A percentile compares a stretch with the other conserved stretches of the same genome.
phyloP scores from a whole-genome alignment of 169 alveolate species.

The Miamiensis avidus region DNA sequence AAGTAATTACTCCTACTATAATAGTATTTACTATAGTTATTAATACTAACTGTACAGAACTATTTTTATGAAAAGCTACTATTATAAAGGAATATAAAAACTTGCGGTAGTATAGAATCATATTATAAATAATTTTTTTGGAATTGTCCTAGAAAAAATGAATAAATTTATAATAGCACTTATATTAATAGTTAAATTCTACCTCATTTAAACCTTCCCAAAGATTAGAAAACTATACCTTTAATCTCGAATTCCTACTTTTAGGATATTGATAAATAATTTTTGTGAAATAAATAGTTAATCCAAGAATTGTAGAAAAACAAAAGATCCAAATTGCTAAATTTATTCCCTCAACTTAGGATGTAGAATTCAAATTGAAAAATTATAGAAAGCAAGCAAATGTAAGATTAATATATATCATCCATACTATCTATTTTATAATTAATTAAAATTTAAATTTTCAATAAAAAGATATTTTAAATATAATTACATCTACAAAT shows the following conservation, averaged over 20 bases:
- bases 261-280: neutral
- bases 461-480: too few relatives aligned
- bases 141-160: neutral
- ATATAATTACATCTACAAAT: too few relatives aligned
- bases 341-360: too few relatives aligned
- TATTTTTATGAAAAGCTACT: neutral
- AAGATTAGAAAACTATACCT: neutral
- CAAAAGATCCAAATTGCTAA: too few relatives aligned
- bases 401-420: too few relatives aligned
- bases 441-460: too few relatives aligned
- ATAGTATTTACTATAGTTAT: neutral
- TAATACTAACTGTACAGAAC: neutral
- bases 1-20: too few relatives aligned
- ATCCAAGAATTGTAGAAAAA: too few relatives aligned
- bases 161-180: neutral
- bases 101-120: slow-evolving; percentile 1
- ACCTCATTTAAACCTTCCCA: neutral
- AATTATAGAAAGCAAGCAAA: too few relatives aligned
- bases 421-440: too few relatives aligned
- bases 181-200: neutral
- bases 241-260: neutral
- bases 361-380: too few relatives aligned
- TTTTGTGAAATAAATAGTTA: neutral
- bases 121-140: neutral
- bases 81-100: neutral